A percentile compares a stretch with the other conserved stretches of the same genome.
Evolutionary conservation across 1,139 yeast species (phyloP).

Genomic region (Taphrina pruni): DNA sequence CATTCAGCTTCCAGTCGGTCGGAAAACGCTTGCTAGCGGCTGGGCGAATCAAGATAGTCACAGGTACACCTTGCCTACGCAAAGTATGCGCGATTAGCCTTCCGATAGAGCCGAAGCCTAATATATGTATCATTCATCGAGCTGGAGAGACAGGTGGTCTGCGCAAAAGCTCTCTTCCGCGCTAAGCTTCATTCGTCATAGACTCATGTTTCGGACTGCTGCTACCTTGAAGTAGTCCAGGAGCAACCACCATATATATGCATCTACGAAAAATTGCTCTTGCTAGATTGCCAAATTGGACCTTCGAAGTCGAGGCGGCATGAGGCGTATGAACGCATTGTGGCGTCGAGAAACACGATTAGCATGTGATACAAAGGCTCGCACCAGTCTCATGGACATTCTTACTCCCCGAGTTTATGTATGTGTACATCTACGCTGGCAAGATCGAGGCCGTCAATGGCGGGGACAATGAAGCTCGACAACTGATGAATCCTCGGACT

Average conservation of each 20-base stretch:
- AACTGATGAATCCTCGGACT: no score
- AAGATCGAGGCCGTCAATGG: no score
- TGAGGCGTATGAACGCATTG: constrained; percentile 4
- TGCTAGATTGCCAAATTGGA: no score
- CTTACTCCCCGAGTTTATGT: no score
- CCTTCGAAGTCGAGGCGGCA: no score
- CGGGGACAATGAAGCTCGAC: no score
- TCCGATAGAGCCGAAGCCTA: constrained; percentile 21
- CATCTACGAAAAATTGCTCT: no score
- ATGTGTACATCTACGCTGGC: no score
- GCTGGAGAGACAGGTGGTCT: no score
- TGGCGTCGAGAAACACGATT: neutral
- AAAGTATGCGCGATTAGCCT: constrained; percentile 18
- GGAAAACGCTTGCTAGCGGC: neutral
- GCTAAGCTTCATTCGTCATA: neutral
- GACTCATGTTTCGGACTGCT: neutral
- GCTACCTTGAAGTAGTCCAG: no score
- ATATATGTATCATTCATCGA: constrained; percentile 17
- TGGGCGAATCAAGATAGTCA: constrained; percentile 9
- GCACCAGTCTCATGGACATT: no score
- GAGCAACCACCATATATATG: no score
- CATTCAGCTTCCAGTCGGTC: neutral
- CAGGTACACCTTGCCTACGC: constrained; percentile 7
- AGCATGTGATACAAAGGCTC: constrained; percentile 1
- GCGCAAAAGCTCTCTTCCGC: neutral